Evolutionary conservation across 2,329 filamentous ascomycete genomes (phyloP).

Genomic region (Trichophyton schoenleinii): DNA sequence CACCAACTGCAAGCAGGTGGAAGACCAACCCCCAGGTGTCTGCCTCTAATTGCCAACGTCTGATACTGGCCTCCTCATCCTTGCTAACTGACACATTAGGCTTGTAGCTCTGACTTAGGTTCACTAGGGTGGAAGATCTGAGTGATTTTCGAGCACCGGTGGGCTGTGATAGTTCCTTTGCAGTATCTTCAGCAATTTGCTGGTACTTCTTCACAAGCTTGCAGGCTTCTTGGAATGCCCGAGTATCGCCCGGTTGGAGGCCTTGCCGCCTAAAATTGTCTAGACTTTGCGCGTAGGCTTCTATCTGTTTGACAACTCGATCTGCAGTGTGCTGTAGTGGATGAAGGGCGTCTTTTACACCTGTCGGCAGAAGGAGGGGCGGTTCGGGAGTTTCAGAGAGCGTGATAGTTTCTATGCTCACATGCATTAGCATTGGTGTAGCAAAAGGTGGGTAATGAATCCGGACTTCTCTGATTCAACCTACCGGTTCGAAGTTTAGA

Average conservation of each 20-base stretch:
- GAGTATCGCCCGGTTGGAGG: slow-evolving; percentile 33
- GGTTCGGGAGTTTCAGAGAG: slow-evolving; percentile 9
- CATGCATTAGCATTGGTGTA: background rate
- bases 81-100: slow-evolving; percentile 14
- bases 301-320: slow-evolving; percentile 65
- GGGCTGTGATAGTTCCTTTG: slow-evolving; percentile 30
- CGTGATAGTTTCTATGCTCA: slow-evolving; percentile 11
- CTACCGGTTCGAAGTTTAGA: slow-evolving; percentile 4
- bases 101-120: background rate
- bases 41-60: slow-evolving; percentile 65
- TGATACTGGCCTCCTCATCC: slow-evolving; percentile 34
- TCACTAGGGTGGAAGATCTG: background rate
- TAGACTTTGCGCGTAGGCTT: slow-evolving; percentile 70
- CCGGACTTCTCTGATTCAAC: background rate
- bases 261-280: slow-evolving; percentile 55
- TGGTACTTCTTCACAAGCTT: slow-evolving; percentile 54
- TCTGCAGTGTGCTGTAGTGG: slow-evolving; percentile 54
- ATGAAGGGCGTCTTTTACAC: slow-evolving; percentile 42
- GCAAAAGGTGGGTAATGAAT: background rate
- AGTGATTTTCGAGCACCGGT: slow-evolving; percentile 25
- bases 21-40: slow-evolving; percentile 83
- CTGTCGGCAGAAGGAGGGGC: slow-evolving; percentile 33
- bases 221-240: slow-evolving; percentile 51
- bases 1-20: slow-evolving; percentile 59
- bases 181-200: slow-evolving; percentile 41